Base-by-base conservation (phyloP, 2,329 filamentous ascomycete species). In the Xylaria sp. region DNA sequence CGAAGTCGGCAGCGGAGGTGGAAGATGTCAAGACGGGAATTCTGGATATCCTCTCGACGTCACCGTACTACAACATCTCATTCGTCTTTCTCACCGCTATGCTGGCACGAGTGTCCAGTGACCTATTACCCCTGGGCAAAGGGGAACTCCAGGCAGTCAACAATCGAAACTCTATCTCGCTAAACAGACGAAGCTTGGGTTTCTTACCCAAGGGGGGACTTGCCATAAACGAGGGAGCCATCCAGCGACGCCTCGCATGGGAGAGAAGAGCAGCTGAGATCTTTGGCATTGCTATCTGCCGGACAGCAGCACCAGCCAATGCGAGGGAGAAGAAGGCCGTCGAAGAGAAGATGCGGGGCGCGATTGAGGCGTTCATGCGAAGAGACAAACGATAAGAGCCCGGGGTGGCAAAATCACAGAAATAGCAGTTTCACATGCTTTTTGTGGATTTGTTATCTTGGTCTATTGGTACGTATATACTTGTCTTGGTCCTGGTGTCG, bases 41-140 rank as follows among this genome's bases (percentile, higher is more conserved):
- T 1, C 83, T 96, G 4, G 92, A 97, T 65, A 81, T 88, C 1
- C 80, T 97, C 1, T 83, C 88, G 0, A 78, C 82, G 1, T 81
- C 84, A 0, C 89, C 91, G 0, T 87, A 88, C 54, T 89, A 96
- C 74, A 94, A 91, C 70, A 92, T 96, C 58, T 89, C 89, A 0
- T 96, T 97, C 69, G 89, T 96, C 1, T 92, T 97, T 65, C 77
- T 97, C 13, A 91, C 88, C 0, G 86, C 90, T 7, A 92, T 92
- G 74, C 79, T 97, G 0, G 75, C 79, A 1, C 78, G 79, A 3
- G 75, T 83, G 1, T 76, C 79, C 1, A 71, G 75, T 0, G 83
- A 85, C 57, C 72, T 85, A 4, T 72, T 70, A 47, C 80, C 67
- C 23, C 65, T 80, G 1, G 74, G 67, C 10, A 74, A 73, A 16